Evolutionary conservation across 257 asterid genomes (phyloP), one percentile per base, ranked within the genome.

Genomic region (Fraxinus pennsylvanica): DNA sequence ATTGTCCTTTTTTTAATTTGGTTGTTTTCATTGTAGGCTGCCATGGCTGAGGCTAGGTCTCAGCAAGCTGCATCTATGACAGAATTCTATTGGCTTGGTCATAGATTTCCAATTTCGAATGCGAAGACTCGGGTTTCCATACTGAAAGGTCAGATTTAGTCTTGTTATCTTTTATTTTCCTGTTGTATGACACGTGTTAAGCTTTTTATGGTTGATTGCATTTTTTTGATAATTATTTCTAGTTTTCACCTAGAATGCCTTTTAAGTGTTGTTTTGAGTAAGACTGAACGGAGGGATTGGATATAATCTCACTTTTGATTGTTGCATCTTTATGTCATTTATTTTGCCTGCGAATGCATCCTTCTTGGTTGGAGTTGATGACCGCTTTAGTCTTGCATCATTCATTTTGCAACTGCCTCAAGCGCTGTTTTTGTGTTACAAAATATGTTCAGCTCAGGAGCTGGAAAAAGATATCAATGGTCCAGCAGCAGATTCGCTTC

Each of bases 21-120:
- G 30, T 83, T 61, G 41, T 80, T 78, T 78, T 76, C 59, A 73
- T 76, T 80, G 78, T 87, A 95, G 98, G 98, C 99, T 87, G 98
- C 84, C 82, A 91, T 92, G 97, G 92, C 98, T 61, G 99, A 96
- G 86, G 98, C 96, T 83, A 97, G 99, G 82, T 91, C 97, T 63
- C 99, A 93, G 89, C 98, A 94, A 82, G 99, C 98, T 63, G 95
- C 97, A 81, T 93, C 98, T 30, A 88, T 96, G 98, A 93, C 97
- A 77, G 97, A 93, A 82, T 96, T 96, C 73, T 72, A 85, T 80
- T 96, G 97, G 96, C 99, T 93, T 80, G 97, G 98, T 72, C 94
- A 88, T 61, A 85, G 83, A 68, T 93, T 91, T 86, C 98, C 99
- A 72, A 81, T 96, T 74, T 90, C 99, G 78, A 96, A 92, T 88